These are phyloP conservation scores for Euphorbia lathyris DNA, from an alignment of 345 rosid species.

Conservation along the genomic window DNA sequence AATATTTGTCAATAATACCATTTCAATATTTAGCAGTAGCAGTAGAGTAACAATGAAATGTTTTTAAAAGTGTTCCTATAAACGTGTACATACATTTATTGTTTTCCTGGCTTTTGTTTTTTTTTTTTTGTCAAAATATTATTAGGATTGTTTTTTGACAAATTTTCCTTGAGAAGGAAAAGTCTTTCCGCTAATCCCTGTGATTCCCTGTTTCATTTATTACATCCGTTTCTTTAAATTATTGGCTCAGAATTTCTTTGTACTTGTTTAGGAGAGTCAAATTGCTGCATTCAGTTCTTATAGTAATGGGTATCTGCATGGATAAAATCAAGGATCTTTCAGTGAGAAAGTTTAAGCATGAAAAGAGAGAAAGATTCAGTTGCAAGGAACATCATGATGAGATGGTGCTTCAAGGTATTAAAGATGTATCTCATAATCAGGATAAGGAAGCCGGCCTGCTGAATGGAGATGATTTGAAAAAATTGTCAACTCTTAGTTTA, in stretches of 20 bases:
- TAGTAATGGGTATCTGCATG: constrained; percentile 7
- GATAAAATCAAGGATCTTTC: constrained; percentile 20
- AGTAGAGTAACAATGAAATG: not conserved
- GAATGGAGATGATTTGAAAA: constrained; percentile 8
- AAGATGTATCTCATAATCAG: constrained; percentile 19
- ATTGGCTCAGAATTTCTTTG: constrained; percentile 13
- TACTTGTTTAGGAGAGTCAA: not conserved
- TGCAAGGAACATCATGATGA: not conserved
- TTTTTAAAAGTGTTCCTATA: not conserved
- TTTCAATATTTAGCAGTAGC: not conserved
- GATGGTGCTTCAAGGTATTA: not conserved
- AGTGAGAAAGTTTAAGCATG: not conserved
- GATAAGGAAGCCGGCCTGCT: constrained; percentile 16
- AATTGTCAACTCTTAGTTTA: constrained; percentile 10
- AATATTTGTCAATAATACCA: not conserved
- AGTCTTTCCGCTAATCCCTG: not conserved
- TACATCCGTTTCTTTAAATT: not conserved
- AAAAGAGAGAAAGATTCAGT: constrained; percentile 3
- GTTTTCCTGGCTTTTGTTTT: too few species aligned
- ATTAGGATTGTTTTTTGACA: not conserved
- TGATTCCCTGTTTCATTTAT: not conserved
- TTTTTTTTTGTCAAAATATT: not conserved
- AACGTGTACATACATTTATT: not conserved
- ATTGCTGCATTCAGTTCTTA: not conserved
- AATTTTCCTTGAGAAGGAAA: not conserved